Evolutionary conservation across 805 yeast species (phyloP).

Genomic region (Metschnikowia cerradonensis): DNA sequence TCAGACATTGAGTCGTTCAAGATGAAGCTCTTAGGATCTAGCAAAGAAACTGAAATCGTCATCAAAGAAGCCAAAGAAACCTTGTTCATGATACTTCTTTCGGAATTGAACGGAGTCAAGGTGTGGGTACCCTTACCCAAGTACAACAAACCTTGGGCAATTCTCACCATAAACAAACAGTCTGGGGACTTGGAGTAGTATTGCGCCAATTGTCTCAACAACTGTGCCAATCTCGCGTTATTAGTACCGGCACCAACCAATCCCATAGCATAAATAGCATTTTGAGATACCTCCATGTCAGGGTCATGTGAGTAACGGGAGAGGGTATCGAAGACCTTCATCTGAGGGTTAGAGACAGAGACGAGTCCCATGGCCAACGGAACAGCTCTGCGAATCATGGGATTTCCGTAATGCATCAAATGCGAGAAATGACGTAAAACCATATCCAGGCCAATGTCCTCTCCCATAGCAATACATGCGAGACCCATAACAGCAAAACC

Average conservation of each 20-base stretch:
- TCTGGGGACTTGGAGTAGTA: slow-evolving; percentile 90
- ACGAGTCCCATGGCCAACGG: slow-evolving; percentile 98
- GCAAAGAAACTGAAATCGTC: slow-evolving; percentile 76
- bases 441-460: slow-evolving; percentile 97
- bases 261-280: slow-evolving; percentile 96
- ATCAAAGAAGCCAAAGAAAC: slow-evolving; percentile 86
- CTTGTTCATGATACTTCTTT: slow-evolving; percentile 80
- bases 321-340: slow-evolving; percentile 93
- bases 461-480: slow-evolving; percentile 95
- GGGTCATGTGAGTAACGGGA: slow-evolving; percentile 96
- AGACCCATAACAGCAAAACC: slow-evolving; percentile 93
- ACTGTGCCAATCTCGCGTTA: slow-evolving; percentile 95
- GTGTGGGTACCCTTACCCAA: slow-evolving; percentile 95
- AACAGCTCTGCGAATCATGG: slow-evolving; percentile 85
- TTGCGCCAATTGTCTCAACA: slow-evolving; percentile 89
- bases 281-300: slow-evolving; percentile 89
- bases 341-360: slow-evolving; percentile 90
- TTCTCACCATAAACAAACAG: slow-evolving; percentile 84
- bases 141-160: slow-evolving; percentile 92
- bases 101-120: slow-evolving; percentile 83
- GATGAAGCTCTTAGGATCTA: slow-evolving; percentile 82
- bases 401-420: slow-evolving; percentile 95
- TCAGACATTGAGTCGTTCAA: slow-evolving; percentile 53
- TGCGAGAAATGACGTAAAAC: slow-evolving; percentile 95
- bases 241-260: slow-evolving; percentile 98